Conservation (phyloP, 2,329 filamentous ascomycete genomes). For the Paradendryphiella salina region DNA sequence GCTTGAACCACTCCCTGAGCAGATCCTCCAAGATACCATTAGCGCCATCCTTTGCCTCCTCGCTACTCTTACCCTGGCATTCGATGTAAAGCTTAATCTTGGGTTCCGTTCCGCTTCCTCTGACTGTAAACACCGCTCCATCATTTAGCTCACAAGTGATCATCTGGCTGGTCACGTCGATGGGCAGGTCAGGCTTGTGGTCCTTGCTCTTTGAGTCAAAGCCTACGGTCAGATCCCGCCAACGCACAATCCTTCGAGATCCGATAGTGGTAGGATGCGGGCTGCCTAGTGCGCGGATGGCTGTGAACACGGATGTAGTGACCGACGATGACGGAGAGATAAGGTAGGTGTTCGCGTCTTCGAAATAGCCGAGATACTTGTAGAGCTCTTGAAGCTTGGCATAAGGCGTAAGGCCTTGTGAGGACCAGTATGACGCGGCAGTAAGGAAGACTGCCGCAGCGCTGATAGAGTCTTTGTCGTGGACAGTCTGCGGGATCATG, state of each 20-base stretch:
- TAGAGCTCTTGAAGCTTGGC: slow-evolving; percentile 62
- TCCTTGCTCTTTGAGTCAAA: slow-evolving; percentile 61
- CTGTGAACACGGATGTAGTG: slow-evolving; percentile 59
- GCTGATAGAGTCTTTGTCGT: slow-evolving; percentile 67
- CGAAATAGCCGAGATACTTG: slow-evolving; percentile 61
- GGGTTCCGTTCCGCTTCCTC: slow-evolving; percentile 66
- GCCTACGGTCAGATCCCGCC: slow-evolving; percentile 65
- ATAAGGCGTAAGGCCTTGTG: slow-evolving; percentile 59
- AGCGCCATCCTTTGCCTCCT: slow-evolving; percentile 51
- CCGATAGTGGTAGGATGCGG: slow-evolving; percentile 55
- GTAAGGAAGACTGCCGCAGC: slow-evolving; percentile 63
- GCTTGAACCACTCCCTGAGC: slow-evolving; percentile 56
- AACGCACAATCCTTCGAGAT: slow-evolving; percentile 57
- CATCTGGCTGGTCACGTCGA: slow-evolving; percentile 64
- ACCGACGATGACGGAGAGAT: slow-evolving; percentile 58
- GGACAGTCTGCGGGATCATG: slow-evolving; percentile 65
- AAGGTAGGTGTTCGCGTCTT: slow-evolving; percentile 67
- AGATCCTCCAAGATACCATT: slow-evolving; percentile 53
- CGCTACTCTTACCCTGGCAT: slow-evolving; percentile 48
- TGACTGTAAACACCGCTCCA: slow-evolving; percentile 60
- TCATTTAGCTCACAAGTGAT: slow-evolving; percentile 63
- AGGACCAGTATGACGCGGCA: slow-evolving; percentile 57
- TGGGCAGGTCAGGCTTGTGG: slow-evolving; percentile 58
- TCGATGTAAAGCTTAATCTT: slow-evolving; percentile 67
- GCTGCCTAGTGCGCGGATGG: slow-evolving; percentile 54